A percentile compares a stretch with the other conserved stretches of the same genome.
Conservation (phyloP, 1,284 basidiomycete genomes). For the Cutaneotrichosporon curvatum region DNA sequence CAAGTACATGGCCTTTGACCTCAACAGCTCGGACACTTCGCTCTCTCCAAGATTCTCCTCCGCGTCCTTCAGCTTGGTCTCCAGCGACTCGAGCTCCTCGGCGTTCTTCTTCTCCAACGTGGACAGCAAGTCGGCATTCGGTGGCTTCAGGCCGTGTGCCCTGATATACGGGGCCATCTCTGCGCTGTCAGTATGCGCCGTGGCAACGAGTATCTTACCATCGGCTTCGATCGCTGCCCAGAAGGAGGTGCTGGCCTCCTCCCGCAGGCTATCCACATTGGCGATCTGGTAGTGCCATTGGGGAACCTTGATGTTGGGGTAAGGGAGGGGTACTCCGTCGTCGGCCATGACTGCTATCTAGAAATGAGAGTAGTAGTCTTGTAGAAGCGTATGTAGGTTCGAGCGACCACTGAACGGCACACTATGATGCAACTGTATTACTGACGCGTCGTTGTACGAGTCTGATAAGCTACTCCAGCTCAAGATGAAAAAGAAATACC, state of each 20-base stretch:
- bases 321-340: constrained; percentile 66
- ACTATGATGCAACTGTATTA: too few relatives aligned
- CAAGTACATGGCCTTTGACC: constrained; percentile 77
- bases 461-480: too few relatives aligned
- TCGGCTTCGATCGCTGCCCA: constrained; percentile 77
- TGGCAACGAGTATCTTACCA: constrained; percentile 52
- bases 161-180: constrained; percentile 76
- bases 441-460: too few relatives aligned
- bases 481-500: too few relatives aligned
- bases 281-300: constrained; percentile 70
- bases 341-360: constrained; percentile 59
- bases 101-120: constrained; percentile 69
- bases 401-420: background rate
- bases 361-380: background rate
- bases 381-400: too few relatives aligned
- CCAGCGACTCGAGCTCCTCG: constrained; percentile 67
- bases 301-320: constrained; percentile 73
- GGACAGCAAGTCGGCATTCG: constrained; percentile 58
- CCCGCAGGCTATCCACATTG: constrained; percentile 59
- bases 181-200: constrained; percentile 22
- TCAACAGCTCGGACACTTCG: constrained; percentile 81
- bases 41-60: constrained; percentile 88
- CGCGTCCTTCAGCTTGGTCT: constrained; percentile 73
- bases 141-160: constrained; percentile 34
- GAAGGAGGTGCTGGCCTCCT: constrained; percentile 59